Conservation (phyloP, 1,284 basidiomycete genomes). For the Porodaedalea pini region DNA sequence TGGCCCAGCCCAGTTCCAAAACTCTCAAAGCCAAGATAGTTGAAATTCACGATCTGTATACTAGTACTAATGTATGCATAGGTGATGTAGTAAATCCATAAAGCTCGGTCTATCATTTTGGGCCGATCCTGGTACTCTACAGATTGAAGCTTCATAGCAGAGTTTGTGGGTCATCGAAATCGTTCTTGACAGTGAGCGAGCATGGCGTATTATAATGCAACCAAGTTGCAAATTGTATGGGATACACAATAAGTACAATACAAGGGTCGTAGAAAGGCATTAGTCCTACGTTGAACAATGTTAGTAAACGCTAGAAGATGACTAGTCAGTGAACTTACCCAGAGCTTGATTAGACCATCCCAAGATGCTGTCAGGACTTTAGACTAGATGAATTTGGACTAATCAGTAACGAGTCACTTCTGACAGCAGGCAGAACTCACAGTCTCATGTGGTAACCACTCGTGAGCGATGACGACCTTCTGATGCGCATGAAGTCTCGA, state of each 20-base stretch:
- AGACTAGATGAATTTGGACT: slow-evolving; percentile 52
- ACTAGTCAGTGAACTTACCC: slow-evolving; percentile 48
- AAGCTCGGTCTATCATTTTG: no score
- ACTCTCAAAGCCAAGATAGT: no score
- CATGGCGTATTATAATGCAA: no score
- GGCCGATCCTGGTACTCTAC: no score
- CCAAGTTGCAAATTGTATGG: no score
- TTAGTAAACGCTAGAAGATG: neutral
- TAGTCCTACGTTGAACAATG: neutral
- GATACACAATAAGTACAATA: neutral
- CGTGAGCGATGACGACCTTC: slow-evolving; percentile 95
- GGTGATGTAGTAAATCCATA: no score
- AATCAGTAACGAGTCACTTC: neutral
- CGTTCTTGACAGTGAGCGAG: no score
- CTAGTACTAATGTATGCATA: no score
- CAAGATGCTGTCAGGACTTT: slow-evolving; percentile 96
- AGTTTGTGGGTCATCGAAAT: no score
- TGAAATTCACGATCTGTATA: no score
- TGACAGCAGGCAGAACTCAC: slow-evolving; percentile 50
- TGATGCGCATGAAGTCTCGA: slow-evolving; percentile 86
- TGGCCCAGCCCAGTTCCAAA: no score
- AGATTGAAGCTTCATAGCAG: no score
- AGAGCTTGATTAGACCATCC: slow-evolving; percentile 96
- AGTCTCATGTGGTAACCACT: slow-evolving; percentile 97
- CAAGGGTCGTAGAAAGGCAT: neutral